These are phyloP conservation scores for Fusarium graminum DNA, from an alignment of 2,329 filamentous ascomycete species.

Conservation along the genomic window DNA sequence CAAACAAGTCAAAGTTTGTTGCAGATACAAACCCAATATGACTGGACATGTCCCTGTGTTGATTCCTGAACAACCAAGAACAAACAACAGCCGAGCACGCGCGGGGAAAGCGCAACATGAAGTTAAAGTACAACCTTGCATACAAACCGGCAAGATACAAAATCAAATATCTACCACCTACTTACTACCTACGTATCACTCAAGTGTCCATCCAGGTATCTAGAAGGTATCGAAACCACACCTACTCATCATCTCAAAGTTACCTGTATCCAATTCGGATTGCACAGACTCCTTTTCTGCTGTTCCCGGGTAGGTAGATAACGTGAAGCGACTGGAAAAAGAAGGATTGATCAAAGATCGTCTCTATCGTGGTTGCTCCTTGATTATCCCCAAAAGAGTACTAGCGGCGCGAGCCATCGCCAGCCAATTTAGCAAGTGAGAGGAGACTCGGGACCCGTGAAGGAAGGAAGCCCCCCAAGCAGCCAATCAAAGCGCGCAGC, in stretches of 20 bases:
- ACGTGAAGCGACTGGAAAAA: neutral
- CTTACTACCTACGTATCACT: neutral
- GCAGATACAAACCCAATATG: no score
- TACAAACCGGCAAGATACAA: neutral
- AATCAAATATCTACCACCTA: neutral
- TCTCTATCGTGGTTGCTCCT: conserved; percentile 22
- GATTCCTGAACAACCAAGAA: conserved; percentile 34
- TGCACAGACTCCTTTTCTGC: neutral
- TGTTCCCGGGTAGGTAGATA: conserved; percentile 7
- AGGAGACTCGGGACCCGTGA: conserved; percentile 39
- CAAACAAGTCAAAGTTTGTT: neutral
- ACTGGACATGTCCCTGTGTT: conserved; percentile 5
- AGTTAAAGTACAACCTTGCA: neutral
- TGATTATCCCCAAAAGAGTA: conserved; percentile 23
- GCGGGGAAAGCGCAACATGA: conserved; percentile 18
- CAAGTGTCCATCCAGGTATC: no score
- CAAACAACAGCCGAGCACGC: conserved; percentile 17
- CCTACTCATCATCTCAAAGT: neutral
- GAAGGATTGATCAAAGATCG: conserved; percentile 18
- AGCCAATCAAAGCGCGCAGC: conserved; percentile 46
- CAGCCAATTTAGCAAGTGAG: conserved; percentile 36
- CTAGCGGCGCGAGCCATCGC: conserved; percentile 41
- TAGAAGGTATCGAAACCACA: neutral
- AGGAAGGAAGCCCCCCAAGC: conserved; percentile 29
- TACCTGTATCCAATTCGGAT: neutral